phyloP scores from a whole-genome alignment of 208 protist genomes.

The Trypanosoma avium region DNA sequence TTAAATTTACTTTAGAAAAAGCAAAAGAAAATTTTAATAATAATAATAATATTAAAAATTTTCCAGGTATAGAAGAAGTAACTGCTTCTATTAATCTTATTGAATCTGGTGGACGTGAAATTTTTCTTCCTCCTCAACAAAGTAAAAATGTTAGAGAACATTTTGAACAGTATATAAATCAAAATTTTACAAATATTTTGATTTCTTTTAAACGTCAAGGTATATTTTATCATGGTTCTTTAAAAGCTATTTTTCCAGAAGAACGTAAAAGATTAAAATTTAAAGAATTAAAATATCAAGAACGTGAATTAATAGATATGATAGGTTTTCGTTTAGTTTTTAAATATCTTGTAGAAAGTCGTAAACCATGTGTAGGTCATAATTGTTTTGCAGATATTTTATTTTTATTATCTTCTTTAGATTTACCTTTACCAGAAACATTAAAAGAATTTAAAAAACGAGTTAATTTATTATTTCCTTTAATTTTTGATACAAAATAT shows the following conservation, averaged over 20 bases:
- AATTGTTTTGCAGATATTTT: slow-evolving; percentile 82
- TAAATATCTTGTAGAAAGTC: slow-evolving; percentile 47
- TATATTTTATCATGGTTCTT: slow-evolving; percentile 26
- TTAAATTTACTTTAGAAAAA: slow-evolving; percentile 22
- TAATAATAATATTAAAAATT: background rate
- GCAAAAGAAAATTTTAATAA: slow-evolving; percentile 22
- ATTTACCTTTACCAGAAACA: slow-evolving; percentile 41
- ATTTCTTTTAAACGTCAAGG: slow-evolving; percentile 46
- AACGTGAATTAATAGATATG: slow-evolving; percentile 46
- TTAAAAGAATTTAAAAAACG: slow-evolving; percentile 49
- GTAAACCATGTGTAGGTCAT: slow-evolving; percentile 77
- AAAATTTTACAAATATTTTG: slow-evolving; percentile 29
- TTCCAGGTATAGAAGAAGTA: slow-evolving; percentile 5
- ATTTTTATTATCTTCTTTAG: slow-evolving; percentile 55
- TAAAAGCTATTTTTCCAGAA: slow-evolving; percentile 37
- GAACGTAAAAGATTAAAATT: slow-evolving; percentile 29
- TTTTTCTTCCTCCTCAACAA: slow-evolving; percentile 36
- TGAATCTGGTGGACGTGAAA: slow-evolving; percentile 32
- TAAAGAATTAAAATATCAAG: slow-evolving; percentile 18
- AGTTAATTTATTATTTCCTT: slow-evolving; percentile 48
- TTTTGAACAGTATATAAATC: slow-evolving; percentile 27
- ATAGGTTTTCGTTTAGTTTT: slow-evolving; percentile 74
- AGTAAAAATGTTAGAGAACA: slow-evolving; percentile 48
- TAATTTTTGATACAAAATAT: slow-evolving; percentile 70
- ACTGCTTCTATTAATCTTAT: slow-evolving; percentile 26